Conservation (phyloP, 2,329 filamentous ascomycete species). For the Monilinia vaccinii-corymbosi region DNA sequence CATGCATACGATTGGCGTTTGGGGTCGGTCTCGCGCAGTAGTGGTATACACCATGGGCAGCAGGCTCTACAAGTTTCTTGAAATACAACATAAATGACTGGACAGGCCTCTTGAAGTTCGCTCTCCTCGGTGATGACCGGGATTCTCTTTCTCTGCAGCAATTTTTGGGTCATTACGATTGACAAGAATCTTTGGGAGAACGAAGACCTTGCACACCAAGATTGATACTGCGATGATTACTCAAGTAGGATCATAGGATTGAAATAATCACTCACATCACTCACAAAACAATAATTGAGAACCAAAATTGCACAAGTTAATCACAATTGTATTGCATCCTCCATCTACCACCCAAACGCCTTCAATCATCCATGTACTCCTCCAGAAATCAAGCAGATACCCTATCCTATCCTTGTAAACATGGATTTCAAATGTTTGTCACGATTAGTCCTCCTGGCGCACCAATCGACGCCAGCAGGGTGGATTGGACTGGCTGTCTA, state of each 20-base stretch:
- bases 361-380: neutral
- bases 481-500: conserved; percentile 33
- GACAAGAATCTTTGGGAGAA: neutral
- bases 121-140: neutral
- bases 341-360: neutral
- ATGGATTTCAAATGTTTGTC: conserved; percentile 29
- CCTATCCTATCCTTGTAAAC: neutral
- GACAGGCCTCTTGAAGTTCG: neutral
- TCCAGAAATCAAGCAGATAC: neutral
- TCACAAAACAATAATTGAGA: neutral
- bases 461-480: conserved; percentile 31
- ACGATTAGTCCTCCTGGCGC: conserved; percentile 32
- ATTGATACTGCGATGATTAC: neutral
- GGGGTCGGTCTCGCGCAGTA: neutral
- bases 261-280: neutral
- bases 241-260: neutral
- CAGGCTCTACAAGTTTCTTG: neutral
- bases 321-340: neutral
- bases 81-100: neutral
- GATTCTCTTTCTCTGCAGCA: neutral
- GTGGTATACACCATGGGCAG: neutral
- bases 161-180: neutral
- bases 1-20: conserved; percentile 13
- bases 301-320: neutral
- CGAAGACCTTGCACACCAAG: neutral